These are phyloP conservation scores for Colletotrichum karsti DNA, from an alignment of 2,329 filamentous ascomycete species.

Conservation along the genomic window DNA sequence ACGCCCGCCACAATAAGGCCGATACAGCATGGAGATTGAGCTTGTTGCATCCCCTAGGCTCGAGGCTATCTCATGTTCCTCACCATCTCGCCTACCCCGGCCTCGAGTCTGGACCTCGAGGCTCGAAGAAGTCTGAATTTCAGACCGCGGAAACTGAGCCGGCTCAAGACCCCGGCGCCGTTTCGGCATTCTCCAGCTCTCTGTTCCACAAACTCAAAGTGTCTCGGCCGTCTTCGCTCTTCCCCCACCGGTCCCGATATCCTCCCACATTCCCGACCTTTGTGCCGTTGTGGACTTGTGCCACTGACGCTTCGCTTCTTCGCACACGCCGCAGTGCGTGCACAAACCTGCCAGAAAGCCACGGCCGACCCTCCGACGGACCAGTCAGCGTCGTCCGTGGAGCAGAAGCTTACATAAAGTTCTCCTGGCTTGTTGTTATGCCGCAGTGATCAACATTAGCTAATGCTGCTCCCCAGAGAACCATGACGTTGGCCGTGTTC, in stretches of 20 bases:
- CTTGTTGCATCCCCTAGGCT: conserved; percentile 7
- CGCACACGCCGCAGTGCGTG: background rate
- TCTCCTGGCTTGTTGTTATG: background rate
- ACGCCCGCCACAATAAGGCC: background rate
- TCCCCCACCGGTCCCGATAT: conserved; percentile 14
- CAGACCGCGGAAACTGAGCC: background rate
- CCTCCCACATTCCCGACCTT: conserved; percentile 19
- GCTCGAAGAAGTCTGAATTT: background rate
- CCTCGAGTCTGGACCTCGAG: background rate
- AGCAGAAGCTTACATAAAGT: conserved; percentile 15
- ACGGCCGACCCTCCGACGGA: background rate
- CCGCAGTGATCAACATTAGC: conserved; percentile 16
- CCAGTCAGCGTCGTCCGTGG: background rate
- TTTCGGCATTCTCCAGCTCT: conserved; percentile 7
- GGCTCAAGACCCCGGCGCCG: conserved; percentile 10
- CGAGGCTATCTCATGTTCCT: conserved; percentile 1
- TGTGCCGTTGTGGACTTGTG: background rate
- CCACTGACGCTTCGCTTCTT: background rate
- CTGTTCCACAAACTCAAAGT: background rate
- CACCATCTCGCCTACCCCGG: conserved; percentile 15
- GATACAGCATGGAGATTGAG: conserved; percentile 11
- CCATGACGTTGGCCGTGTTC: conserved; percentile 20
- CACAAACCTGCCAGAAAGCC: background rate
- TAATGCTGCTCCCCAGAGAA: background rate
- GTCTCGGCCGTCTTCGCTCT: background rate